Evolutionary conservation across 495 filamentous ascomycete genomes (phyloP).

Genomic region (Cladorrhinum samala): DNA sequence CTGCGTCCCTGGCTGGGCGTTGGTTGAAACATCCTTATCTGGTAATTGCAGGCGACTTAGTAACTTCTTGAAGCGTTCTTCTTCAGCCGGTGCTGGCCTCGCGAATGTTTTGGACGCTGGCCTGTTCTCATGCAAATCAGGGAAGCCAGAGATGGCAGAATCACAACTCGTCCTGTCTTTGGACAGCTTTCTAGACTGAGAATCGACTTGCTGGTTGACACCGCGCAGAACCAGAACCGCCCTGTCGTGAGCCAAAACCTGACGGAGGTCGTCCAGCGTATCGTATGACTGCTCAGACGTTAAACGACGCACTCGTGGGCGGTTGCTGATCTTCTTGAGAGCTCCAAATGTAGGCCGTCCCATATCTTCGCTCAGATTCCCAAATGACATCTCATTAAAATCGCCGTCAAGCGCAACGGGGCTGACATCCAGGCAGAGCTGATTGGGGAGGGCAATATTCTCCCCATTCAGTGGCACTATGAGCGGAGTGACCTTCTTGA

Average conservation of each 20-base stretch:
- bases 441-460: slow-evolving; percentile 16
- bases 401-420: slow-evolving; percentile 1
- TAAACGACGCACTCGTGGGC: background rate
- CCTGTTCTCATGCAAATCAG: background rate
- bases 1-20: background rate
- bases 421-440: slow-evolving; percentile 21
- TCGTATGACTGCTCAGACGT: background rate
- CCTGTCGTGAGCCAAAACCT: background rate
- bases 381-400: background rate
- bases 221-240: background rate
- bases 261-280: too few species aligned
- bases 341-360: background rate
- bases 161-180: background rate
- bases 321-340: background rate
- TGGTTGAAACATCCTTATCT: background rate
- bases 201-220: background rate
- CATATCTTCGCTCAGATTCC: background rate
- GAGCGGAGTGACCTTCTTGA: slow-evolving; percentile 18
- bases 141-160: background rate
- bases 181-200: background rate
- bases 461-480: slow-evolving; percentile 20
- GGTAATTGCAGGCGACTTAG: slow-evolving; percentile 16
- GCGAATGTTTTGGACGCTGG: background rate
- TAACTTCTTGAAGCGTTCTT: slow-evolving; percentile 18
- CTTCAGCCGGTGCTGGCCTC: slow-evolving; percentile 3